Base-by-base conservation (phyloP, 768 basidiomycete species). In the Tricholoma flavovirens region DNA sequence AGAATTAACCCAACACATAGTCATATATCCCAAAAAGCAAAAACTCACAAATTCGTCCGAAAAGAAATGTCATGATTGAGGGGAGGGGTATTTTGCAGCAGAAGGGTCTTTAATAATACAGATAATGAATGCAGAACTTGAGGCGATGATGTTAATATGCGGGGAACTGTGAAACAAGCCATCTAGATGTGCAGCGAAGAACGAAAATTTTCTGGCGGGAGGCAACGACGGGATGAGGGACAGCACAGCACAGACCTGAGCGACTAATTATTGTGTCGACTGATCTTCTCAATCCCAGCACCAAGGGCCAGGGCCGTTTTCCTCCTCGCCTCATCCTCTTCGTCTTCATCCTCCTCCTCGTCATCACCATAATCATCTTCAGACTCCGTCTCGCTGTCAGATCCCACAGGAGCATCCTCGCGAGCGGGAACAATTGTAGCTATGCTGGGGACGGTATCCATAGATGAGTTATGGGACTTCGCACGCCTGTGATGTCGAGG, bases 201-300 rank as follows among this genome's bases (percentile, higher is more conserved):
- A 19, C 12, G 4, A 14, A 45, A 45, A 4, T 36, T 36, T 15
- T 36, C 35, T 36, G 35, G 35, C 35, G 3, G 2, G 30, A 11
- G 30, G 30, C n/a, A n/a, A n/a, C n/a, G n/a, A n/a, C n/a, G n/a
- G n/a, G n/a, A n/a, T n/a, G n/a, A n/a, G n/a, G n/a, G n/a, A n/a
- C n/a, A n/a, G n/a, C 4, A 32, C 8, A 8, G 30, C 3, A 19
- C 30, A 32, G 30, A 32, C 8, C 30, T 32, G 30, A 21, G 11
- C 30, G 11, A 49, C 40, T 55, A 33, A 55, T 64, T 56, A 55
- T 64, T 56, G 30, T 66, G 64, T n/a, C 64, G 59, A 48, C 64
- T 66, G 24, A 66, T 56, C 59, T 66, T 66, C 53, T 66, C 64
- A 19, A 62, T 55, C 12, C 62, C 61, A 17, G 64, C 64, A 0